phyloP scores from a whole-genome alignment of 176 grass and related monocot genomes.

The Alloteropsis semialata region DNA sequence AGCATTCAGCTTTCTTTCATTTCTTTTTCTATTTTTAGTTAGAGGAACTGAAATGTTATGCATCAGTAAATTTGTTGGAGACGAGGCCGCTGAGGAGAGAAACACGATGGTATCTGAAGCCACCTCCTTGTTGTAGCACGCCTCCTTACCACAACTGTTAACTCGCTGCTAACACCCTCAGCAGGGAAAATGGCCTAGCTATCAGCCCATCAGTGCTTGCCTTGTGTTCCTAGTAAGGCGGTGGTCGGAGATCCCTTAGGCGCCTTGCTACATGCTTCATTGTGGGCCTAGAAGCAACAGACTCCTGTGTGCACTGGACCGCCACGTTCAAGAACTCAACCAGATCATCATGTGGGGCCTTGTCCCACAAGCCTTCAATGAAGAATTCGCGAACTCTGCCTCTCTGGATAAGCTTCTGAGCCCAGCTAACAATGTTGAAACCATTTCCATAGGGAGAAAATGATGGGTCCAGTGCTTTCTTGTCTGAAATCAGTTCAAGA shows the following conservation, averaged over 20 bases:
- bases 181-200: background rate
- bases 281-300: conserved; percentile 66
- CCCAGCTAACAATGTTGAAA: conserved; percentile 85
- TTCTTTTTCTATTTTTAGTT: background rate
- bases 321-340: conserved; percentile 76
- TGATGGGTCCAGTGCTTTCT: conserved; percentile 82
- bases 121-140: background rate
- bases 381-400: conserved; percentile 73
- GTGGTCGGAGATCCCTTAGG: conserved; percentile 62
- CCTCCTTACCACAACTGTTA: background rate
- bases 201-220: background rate
- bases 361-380: conserved; percentile 71
- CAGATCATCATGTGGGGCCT: conserved; percentile 86
- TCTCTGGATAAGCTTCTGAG: conserved; percentile 59
- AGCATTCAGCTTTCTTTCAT: background rate
- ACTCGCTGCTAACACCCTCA: background rate
- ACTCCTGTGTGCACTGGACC: conserved; percentile 61
- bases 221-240: conserved; percentile 48
- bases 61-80: background rate
- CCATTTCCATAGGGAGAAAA: conserved; percentile 94
- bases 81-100: background rate
- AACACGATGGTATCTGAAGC: background rate
- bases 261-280: conserved; percentile 80
- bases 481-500: conserved; percentile 79
- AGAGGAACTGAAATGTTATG: background rate